Conservation (phyloP, 2,329 filamentous ascomycete species). For the Sclerotinia sclerotiorum region DNA sequence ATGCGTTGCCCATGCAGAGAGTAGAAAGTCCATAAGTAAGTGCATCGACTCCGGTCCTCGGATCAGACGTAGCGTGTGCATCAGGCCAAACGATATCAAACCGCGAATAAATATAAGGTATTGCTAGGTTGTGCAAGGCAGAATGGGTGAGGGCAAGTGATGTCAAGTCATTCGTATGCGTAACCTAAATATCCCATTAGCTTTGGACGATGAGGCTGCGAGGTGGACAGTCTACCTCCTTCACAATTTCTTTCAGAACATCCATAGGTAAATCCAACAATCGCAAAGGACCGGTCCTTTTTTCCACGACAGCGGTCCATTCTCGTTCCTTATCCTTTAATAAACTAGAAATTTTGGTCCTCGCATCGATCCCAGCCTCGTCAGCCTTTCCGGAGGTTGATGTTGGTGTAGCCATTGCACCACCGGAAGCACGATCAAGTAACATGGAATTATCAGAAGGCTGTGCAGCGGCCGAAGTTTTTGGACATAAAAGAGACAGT, state of each 20-base stretch:
- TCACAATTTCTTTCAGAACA: slow-evolving; percentile 74
- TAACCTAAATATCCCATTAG: slow-evolving; percentile 54
- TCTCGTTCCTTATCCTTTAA: slow-evolving; percentile 63
- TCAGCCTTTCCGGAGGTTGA: slow-evolving; percentile 29
- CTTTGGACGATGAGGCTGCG: not conserved
- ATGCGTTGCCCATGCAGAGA: slow-evolving; percentile 70
- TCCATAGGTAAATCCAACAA: slow-evolving; percentile 77
- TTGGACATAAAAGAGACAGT: slow-evolving; percentile 32
- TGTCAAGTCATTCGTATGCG: slow-evolving; percentile 78
- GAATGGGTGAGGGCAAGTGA: slow-evolving; percentile 77
- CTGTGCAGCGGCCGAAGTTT: slow-evolving; percentile 37
- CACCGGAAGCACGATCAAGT: slow-evolving; percentile 26
- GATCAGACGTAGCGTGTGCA: slow-evolving; percentile 60
- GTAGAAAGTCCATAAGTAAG: slow-evolving; percentile 81
- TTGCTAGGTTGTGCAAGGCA: slow-evolving; percentile 70
- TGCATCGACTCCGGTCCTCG: slow-evolving; percentile 73
- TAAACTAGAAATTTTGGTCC: slow-evolving; percentile 44
- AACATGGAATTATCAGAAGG: slow-evolving; percentile 31
- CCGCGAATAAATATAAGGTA: slow-evolving; percentile 77
- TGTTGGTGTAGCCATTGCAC: slow-evolving; percentile 23
- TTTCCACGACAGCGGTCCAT: slow-evolving; percentile 62
- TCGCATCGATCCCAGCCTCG: slow-evolving; percentile 34
- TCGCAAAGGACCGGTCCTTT: slow-evolving; percentile 57
- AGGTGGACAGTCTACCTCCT: slow-evolving; percentile 58
- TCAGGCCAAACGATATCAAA: slow-evolving; percentile 91